Percentiles rank a stretch among this genome's conserved stretches.
These are phyloP conservation scores for Ajuga chamaepitys DNA, from an alignment of 257 asterid genomes.

Conservation along the genomic window DNA sequence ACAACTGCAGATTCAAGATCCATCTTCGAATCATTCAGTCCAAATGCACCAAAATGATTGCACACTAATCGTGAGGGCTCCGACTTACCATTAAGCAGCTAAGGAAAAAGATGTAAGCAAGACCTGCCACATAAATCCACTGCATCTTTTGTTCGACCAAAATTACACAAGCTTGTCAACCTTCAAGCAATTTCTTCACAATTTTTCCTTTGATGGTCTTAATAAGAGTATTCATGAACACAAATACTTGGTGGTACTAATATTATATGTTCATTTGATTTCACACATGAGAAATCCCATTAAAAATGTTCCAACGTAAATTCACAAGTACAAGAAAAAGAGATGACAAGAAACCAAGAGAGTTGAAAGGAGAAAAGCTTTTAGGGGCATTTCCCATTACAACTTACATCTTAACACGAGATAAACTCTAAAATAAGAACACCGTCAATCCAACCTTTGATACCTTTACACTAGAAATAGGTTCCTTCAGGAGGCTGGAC, in stretches of 20 bases:
- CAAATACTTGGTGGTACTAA: background rate
- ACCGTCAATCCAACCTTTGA: background rate
- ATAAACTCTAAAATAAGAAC: slow-evolving; percentile 1
- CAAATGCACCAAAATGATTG: too few relatives aligned
- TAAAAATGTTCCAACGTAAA: slow-evolving; percentile 12
- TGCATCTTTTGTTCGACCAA: too few relatives aligned
- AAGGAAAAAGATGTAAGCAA: too few relatives aligned
- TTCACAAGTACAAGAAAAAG: slow-evolving; percentile 1
- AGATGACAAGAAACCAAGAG: slow-evolving; percentile 10
- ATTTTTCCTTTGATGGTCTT: background rate
- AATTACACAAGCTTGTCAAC: background rate
- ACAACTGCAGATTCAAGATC: too few relatives aligned
- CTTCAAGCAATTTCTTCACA: background rate
- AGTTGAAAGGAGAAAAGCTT: slow-evolving; percentile 13
- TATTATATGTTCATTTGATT: background rate
- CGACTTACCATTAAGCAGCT: background rate
- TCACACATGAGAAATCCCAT: slow-evolving; percentile 12
- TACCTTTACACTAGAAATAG: slow-evolving; percentile 48
- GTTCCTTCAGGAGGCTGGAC: slow-evolving; percentile 85
- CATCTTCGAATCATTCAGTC: too few relatives aligned
- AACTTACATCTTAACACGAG: slow-evolving; percentile 11
- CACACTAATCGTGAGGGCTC: background rate
- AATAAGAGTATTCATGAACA: background rate
- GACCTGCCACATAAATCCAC: background rate
- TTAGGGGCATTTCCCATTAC: slow-evolving; percentile 5